Evolutionary conservation across 768 basidiomycete genomes (phyloP).

Genomic region (Russula abietina): DNA sequence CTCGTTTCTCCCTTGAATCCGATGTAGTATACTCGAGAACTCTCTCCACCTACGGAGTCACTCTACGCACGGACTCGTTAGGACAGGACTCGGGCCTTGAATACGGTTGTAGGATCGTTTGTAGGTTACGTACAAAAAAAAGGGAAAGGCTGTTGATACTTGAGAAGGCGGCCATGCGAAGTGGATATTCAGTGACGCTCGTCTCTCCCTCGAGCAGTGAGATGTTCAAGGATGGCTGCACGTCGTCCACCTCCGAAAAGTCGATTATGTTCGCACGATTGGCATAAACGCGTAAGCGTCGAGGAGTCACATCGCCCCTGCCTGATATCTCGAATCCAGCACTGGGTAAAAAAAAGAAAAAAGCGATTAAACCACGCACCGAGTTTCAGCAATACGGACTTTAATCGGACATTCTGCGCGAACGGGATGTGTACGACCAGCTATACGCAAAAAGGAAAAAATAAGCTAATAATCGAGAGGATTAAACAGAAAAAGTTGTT

Average conservation of each 20-base stretch:
- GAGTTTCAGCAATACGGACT: conserved; percentile 68
- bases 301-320: conserved; percentile 70
- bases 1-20: conserved; percentile 77
- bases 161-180: conserved; percentile 69
- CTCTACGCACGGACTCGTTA: conserved; percentile 38
- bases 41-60: conserved; percentile 59
- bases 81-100: background rate
- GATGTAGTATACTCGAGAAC: conserved; percentile 65
- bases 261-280: conserved; percentile 73
- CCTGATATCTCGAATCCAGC: conserved; percentile 37
- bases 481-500: too few species aligned
- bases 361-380: conserved; percentile 38
- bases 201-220: conserved; percentile 65
- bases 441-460: conserved; percentile 38
- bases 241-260: conserved; percentile 64
- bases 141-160: conserved; percentile 68
- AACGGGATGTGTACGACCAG: conserved; percentile 80
- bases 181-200: conserved; percentile 66
- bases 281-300: conserved; percentile 67
- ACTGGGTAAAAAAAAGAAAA: background rate
- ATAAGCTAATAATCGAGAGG: background rate
- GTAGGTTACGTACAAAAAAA: conserved; percentile 62
- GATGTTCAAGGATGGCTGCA: conserved; percentile 66
- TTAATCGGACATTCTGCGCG: conserved; percentile 66
- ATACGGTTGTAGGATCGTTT: background rate